A percentile compares a stretch with the other conserved stretches of the same genome.
Conservation (phyloP, 805 yeast species). For the Yueomyces sp. region DNA sequence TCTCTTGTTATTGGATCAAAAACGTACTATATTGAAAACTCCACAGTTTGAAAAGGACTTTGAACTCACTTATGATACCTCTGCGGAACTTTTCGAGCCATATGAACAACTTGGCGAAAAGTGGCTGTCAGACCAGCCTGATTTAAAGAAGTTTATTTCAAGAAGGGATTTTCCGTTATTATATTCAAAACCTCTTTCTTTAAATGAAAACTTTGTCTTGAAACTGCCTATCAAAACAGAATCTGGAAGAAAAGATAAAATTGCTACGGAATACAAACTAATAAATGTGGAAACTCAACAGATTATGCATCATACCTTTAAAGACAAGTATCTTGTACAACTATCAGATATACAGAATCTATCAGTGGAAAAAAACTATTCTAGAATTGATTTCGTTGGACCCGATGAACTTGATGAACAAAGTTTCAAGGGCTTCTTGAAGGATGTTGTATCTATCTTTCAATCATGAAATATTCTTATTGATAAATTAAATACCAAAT, state of each 20-base stretch:
- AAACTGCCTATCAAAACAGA: slow-evolving; percentile 4
- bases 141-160: too few relatives aligned
- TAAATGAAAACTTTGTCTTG: slow-evolving; percentile 5
- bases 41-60: slow-evolving; percentile 17
- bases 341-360: slow-evolving; percentile 20
- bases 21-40: slow-evolving; percentile 11
- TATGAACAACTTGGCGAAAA: slow-evolving; percentile 10
- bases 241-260: background rate
- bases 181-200: background rate
- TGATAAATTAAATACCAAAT: too few relatives aligned
- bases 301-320: slow-evolving; percentile 14
- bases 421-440: background rate
- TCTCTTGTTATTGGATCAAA: slow-evolving; percentile 10
- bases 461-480: too few relatives aligned
- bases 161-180: too few relatives aligned
- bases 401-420: slow-evolving; percentile 1
- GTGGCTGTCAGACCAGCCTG: slow-evolving; percentile 30
- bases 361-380: slow-evolving; percentile 12
- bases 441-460: background rate
- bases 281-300: slow-evolving; percentile 13
- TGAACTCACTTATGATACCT: slow-evolving; percentile 10
- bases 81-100: slow-evolving; percentile 7
- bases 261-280: slow-evolving; percentile 10
- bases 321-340: slow-evolving; percentile 20
- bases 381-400: slow-evolving; percentile 19